Evolutionary conservation across 176 grass and related monocot genomes (phyloP).

Genomic region (Typha latifolia): DNA sequence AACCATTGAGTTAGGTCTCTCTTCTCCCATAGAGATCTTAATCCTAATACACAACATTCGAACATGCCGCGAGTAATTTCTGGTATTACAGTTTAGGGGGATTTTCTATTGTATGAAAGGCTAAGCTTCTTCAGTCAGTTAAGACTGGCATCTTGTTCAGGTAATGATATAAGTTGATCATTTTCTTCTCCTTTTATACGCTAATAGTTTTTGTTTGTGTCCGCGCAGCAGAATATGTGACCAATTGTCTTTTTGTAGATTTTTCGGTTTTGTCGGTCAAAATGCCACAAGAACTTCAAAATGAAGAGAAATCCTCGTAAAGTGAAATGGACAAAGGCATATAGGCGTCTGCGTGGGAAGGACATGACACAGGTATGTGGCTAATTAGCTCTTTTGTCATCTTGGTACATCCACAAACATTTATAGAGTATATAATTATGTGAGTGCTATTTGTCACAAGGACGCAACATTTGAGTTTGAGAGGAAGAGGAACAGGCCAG

Average conservation of each 20-base stretch:
- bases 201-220: neutral
- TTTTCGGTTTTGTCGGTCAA: conserved; percentile 86
- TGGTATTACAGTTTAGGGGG: no score
- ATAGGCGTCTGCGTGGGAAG: conserved; percentile 68
- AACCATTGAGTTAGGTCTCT: no score
- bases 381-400: neutral
- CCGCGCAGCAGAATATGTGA: neutral
- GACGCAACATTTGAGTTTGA: conserved; percentile 92
- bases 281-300: conserved; percentile 99
- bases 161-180: no score
- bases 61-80: no score
- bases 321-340: conserved; percentile 96
- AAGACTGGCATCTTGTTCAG: no score
- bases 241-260: conserved; percentile 28
- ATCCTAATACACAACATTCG: no score
- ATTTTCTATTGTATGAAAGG: no score
- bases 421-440: neutral
- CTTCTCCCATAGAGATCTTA: no score
- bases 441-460: conserved; percentile 17
- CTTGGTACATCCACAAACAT: neutral
- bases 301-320: conserved; percentile 99
- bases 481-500: conserved; percentile 87
- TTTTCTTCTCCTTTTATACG: neutral
- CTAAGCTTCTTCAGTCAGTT: no score
- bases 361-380: conserved; percentile 74